Evolutionary conservation across 345 rosid genomes (phyloP), one percentile per base, ranked within the genome.

Genomic region (Chamaenerion angustifolium): DNA sequence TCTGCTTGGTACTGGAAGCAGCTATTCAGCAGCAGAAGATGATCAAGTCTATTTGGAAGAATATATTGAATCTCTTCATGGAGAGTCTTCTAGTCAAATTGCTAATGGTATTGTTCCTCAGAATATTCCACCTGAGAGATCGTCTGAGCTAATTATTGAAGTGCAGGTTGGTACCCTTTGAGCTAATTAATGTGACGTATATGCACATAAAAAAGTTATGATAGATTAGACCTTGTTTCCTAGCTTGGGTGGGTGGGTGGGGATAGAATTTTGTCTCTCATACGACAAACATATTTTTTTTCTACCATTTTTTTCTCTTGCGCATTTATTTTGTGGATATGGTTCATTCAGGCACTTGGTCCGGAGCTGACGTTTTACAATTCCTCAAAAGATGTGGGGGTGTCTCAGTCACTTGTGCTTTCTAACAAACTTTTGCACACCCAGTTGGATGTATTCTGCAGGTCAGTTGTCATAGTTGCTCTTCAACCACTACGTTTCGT

Each of bases 311-410:
- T 31, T 31, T 31, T 7, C 2, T 10, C 19, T 46, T 14, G 21
- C 19, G n/a, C 21, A 10, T 54, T 42, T 21, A 56, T 16, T 12
- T 56, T 6, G 35, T 12, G 44, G 16, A n/a, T 11, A 25, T 64
- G 40, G 48, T 19, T 58, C 56, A 71, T 71, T 66, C 71, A 92
- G 98, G 96, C 95, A 53, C 74, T 92, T 55, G 84, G 93, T 25
- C 96, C 95, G 40, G 98, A 92, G 74, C 84, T 92, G 50, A 92
- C 96, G 44, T 92, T 92, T 55, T 92, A 87, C 64, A 83, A 63
- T 63, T 65, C 82, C 58, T 87, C 85, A 27, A 84, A 77, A 71
- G 82, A 83, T 55, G 76, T 77, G 14, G 86, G 73, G 40, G 68
- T 77, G 61, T 76, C 83, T 2, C 69, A 69, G 58, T 78, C 87